These are phyloP conservation scores for Larix kaempferi DNA, from an alignment of 75 land plant species.

Conservation along the genomic window DNA sequence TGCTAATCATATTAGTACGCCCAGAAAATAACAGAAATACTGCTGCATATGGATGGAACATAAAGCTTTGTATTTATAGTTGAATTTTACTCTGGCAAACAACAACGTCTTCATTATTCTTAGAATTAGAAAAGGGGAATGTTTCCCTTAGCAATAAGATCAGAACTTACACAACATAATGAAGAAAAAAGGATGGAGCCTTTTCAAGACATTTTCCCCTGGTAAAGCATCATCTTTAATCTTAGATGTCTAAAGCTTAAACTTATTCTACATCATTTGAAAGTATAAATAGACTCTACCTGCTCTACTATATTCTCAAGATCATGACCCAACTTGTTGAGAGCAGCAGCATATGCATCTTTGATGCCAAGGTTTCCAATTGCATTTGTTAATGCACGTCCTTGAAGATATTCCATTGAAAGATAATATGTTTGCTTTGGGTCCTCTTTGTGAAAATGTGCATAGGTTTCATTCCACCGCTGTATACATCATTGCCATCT, in stretches of 20 bases:
- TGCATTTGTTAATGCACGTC: slow-evolving; percentile 82
- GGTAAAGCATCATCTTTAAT: not conserved
- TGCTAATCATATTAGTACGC: no score
- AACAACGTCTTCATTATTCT: not conserved
- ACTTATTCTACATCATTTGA: not conserved
- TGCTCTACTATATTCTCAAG: slow-evolving; percentile 79
- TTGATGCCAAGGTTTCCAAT: slow-evolving; percentile 68
- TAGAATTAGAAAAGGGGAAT: not conserved
- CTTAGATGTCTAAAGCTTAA: not conserved
- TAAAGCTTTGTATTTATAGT: not conserved
- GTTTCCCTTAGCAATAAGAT: not conserved
- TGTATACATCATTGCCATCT: slow-evolving; percentile 23
- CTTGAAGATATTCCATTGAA: slow-evolving; percentile 96
- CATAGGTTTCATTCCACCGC: slow-evolving; percentile 92
- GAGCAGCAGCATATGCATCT: slow-evolving; percentile 79
- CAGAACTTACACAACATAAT: not conserved
- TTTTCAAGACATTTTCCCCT: not conserved
- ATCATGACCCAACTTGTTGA: slow-evolving; percentile 73
- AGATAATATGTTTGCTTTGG: slow-evolving; percentile 92
- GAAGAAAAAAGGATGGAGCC: not conserved
- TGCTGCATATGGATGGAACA: not conserved
- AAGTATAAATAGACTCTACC: slow-evolving; percentile 23
- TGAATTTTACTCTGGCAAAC: not conserved
- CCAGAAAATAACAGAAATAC: no score
- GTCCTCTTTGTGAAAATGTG: slow-evolving; percentile 67